These are phyloP conservation scores for Gremmenia infestans DNA, from an alignment of 2,329 filamentous ascomycete genomes.

Conservation along the genomic window DNA sequence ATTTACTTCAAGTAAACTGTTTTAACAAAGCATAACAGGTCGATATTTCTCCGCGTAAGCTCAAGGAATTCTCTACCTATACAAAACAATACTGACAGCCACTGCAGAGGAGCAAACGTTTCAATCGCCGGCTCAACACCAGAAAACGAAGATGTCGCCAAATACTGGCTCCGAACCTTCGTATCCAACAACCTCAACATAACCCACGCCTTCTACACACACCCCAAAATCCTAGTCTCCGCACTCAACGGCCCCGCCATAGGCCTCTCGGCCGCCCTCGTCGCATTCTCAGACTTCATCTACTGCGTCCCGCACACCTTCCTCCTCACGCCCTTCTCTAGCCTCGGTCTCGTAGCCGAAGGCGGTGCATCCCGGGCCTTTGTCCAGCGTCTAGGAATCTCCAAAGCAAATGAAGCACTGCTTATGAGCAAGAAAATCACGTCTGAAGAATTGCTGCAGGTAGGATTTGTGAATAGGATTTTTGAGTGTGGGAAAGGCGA, in stretches of 20 bases:
- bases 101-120: constrained; percentile 71
- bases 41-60: constrained; percentile 80
- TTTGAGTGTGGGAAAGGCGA: constrained; percentile 58
- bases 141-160: constrained; percentile 36
- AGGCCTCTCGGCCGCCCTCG: constrained; percentile 78
- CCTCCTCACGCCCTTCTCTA: constrained; percentile 86
- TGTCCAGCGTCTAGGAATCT: constrained; percentile 71
- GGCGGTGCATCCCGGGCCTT: constrained; percentile 76
- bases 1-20: constrained; percentile 22
- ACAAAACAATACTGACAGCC: constrained; percentile 7
- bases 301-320: constrained; percentile 79
- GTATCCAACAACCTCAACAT: constrained; percentile 84
- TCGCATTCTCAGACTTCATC: constrained; percentile 85
- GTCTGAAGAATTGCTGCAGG: constrained; percentile 65
- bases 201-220: constrained; percentile 84
- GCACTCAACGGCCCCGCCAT: constrained; percentile 90
- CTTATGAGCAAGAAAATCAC: constrained; percentile 80
- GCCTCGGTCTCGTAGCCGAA: constrained; percentile 84
- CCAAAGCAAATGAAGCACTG: constrained; percentile 85
- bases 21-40: constrained; percentile 15
- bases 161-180: constrained; percentile 64
- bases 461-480: constrained; percentile 83
- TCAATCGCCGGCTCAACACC: constrained; percentile 45
- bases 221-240: constrained; percentile 88
- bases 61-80: background rate